phyloP scores from a whole-genome alignment of 257 asterid species.

The Primulina tabacum region DNA sequence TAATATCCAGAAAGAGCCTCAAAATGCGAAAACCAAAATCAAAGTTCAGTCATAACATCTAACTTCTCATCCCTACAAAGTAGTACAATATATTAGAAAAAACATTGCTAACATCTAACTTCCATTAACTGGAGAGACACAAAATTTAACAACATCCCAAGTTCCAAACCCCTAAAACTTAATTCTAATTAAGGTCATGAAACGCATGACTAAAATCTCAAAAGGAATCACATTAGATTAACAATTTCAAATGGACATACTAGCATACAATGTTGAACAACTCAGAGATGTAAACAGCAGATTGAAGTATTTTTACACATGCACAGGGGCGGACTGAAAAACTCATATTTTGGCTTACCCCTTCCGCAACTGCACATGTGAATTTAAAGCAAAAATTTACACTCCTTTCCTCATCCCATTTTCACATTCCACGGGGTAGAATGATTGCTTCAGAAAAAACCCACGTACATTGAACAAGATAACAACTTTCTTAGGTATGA shows the following conservation, averaged over 20 bases:
- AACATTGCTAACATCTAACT: background rate
- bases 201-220: background rate
- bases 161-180: background rate
- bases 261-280: background rate
- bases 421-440: background rate
- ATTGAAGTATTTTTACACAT: background rate
- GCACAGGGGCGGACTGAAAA: background rate
- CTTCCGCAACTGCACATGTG: background rate
- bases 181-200: too few relatives aligned
- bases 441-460: background rate
- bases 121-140: background rate
- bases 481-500: conserved; percentile 7
- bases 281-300: background rate
- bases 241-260: background rate
- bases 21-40: background rate
- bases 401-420: conserved; percentile 1
- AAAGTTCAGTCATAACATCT: background rate
- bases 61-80: background rate
- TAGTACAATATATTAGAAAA: background rate
- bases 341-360: background rate
- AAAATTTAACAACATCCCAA: background rate
- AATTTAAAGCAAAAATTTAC: conserved; percentile 1
- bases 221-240: background rate
- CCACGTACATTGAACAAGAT: background rate
- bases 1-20: background rate